Evolutionary conservation across 1,284 basidiomycete genomes (phyloP).

Genomic region (Apiotrichum domesticum): DNA sequence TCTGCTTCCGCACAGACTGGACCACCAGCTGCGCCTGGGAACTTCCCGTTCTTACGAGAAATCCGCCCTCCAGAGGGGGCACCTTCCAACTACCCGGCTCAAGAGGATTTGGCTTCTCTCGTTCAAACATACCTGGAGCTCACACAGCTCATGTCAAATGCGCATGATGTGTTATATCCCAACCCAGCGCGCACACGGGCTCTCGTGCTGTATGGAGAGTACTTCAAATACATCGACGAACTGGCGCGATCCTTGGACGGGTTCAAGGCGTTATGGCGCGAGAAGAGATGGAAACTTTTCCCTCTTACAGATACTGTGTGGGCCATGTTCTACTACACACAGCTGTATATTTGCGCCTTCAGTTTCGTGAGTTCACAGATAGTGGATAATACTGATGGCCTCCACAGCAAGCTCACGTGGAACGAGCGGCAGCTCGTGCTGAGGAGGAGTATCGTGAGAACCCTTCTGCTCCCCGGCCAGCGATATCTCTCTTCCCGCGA

Average conservation of each 20-base stretch:
- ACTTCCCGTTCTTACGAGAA: constrained; percentile 42
- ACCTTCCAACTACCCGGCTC: constrained; percentile 15
- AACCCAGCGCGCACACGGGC: constrained; percentile 40
- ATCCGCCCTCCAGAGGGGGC: constrained; percentile 14
- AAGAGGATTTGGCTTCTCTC: constrained; percentile 41
- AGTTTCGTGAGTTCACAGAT: constrained; percentile 37
- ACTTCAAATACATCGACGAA: constrained; percentile 47
- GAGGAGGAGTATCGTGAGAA: constrained; percentile 31
- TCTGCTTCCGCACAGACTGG: constrained; percentile 43
- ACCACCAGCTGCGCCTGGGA: constrained; percentile 37
- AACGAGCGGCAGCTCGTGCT: constrained; percentile 40
- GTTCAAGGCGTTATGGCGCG: constrained; percentile 41
- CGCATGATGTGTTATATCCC: constrained; percentile 46
- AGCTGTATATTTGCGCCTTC: constrained; percentile 45
- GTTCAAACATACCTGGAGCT: constrained; percentile 46
- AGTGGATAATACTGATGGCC: no score
- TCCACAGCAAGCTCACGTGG: constrained; percentile 45
- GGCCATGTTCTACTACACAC: constrained; percentile 42
- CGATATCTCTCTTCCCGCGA: constrained; percentile 40
- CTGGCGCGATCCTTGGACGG: constrained; percentile 41
- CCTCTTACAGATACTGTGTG: constrained; percentile 39
- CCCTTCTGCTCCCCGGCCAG: constrained; percentile 16
- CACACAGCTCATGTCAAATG: constrained; percentile 46
- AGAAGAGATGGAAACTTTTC: constrained; percentile 40
- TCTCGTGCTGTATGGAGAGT: constrained; percentile 41